Percentiles rank a stretch among this genome's conserved stretches.
phyloP scores from a whole-genome alignment of 371 early-diverging fungal species.

The Mucor saturninus region DNA sequence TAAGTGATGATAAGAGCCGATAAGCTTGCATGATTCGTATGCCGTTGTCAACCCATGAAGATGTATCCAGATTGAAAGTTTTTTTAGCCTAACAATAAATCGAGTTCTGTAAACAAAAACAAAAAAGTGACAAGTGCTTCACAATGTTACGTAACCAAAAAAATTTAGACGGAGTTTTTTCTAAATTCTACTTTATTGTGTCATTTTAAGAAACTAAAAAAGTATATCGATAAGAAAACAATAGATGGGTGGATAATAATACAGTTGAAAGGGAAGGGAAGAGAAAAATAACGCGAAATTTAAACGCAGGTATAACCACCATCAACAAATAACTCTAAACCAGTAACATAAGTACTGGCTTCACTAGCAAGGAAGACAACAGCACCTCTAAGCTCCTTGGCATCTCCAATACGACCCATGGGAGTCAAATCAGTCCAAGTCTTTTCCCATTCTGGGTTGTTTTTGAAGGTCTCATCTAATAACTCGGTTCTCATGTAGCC shows the following conservation, averaged over 20 bases:
- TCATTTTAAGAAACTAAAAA: no score
- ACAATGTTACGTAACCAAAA: no score
- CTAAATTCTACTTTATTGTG: no score
- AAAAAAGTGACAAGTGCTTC: no score
- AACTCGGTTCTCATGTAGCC: slow-evolving; percentile 57
- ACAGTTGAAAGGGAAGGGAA: not conserved
- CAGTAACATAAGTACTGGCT: slow-evolving; percentile 66
- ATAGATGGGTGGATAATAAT: not conserved
- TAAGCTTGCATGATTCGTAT: no score
- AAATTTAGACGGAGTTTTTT: no score
- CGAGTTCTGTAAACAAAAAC: no score
- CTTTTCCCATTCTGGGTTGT: slow-evolving; percentile 36
- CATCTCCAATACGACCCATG: slow-evolving; percentile 59
- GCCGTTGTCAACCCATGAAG: no score
- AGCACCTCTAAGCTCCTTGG: slow-evolving; percentile 72
- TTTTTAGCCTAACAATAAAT: no score
- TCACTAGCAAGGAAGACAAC: slow-evolving; percentile 74
- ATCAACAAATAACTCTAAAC: slow-evolving; percentile 53
- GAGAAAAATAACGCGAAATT: slow-evolving; percentile 2
- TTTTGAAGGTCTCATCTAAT: slow-evolving; percentile 38
- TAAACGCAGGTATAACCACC: slow-evolving; percentile 54
- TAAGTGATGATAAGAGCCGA: no score
- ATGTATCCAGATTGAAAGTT: no score
- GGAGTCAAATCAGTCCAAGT: slow-evolving; percentile 46
- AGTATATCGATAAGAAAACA: no score